Evolutionary conservation across 108 stramenopile genomes (phyloP).

Genomic region (Fragilaria radians): DNA sequence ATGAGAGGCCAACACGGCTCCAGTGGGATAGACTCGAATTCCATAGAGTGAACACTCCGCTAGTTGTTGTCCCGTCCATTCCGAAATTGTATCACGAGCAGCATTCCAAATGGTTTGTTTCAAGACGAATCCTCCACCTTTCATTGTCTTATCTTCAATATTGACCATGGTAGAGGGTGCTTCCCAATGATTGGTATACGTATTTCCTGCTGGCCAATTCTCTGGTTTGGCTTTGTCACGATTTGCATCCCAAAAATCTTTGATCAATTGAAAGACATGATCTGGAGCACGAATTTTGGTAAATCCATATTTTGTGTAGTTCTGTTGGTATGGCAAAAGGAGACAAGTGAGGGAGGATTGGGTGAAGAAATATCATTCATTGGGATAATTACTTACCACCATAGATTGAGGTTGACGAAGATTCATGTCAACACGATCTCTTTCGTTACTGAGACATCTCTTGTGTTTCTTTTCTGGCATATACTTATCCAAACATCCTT

Average conservation of each 20-base stretch:
- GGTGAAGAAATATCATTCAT: too few species aligned
- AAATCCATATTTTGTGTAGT: constrained; percentile 61
- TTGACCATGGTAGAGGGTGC: constrained; percentile 30
- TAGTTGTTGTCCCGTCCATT: constrained; percentile 65
- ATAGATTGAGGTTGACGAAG: constrained; percentile 12
- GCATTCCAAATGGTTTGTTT: constrained; percentile 52
- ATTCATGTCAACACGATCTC: constrained; percentile 16
- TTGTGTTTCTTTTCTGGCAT: neutral
- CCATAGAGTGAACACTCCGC: constrained; percentile 73
- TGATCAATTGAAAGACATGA: constrained; percentile 33
- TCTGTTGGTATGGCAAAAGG: too few species aligned
- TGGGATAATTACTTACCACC: too few species aligned
- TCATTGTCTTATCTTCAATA: constrained; percentile 20
- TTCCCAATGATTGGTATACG: constrained; percentile 53
- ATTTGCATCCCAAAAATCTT: constrained; percentile 55
- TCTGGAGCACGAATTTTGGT: constrained; percentile 49
- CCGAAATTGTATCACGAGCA: constrained; percentile 49
- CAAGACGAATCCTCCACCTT: constrained; percentile 34
- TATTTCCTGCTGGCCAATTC: constrained; percentile 21
- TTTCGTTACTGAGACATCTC: constrained; percentile 10
- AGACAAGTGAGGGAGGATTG: too few species aligned
- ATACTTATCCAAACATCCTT: constrained; percentile 2
- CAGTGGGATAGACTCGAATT: constrained; percentile 83
- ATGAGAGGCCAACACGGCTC: constrained; percentile 76
- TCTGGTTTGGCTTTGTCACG: constrained; percentile 11